Percentiles rank a stretch among this genome's conserved stretches.
Conservation (phyloP, 768 basidiomycete species). For the Naganishia vaughanmartiniae region DNA sequence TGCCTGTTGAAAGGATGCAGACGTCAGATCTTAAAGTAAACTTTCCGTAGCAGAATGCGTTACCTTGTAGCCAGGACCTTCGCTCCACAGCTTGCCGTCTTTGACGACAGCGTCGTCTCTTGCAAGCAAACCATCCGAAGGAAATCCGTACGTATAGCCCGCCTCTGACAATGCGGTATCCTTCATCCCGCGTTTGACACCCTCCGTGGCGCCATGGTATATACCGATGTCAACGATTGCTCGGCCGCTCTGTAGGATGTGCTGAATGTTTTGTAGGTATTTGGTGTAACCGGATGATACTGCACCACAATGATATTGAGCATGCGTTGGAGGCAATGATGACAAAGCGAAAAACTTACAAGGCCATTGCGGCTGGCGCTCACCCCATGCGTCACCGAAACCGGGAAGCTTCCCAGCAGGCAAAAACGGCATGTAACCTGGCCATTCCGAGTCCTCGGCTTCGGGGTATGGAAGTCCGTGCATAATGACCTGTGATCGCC, state of each 20-base stretch:
- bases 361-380: conserved; percentile 12
- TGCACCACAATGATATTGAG: background rate
- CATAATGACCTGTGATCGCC: conserved; percentile 4
- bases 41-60: background rate
- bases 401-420: conserved; percentile 1
- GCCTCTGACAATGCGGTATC: conserved; percentile 5
- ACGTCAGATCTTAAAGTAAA: background rate
- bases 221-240: conserved; percentile 8
- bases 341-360: background rate
- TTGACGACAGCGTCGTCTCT: background rate
- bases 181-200: conserved; percentile 11
- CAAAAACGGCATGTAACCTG: conserved; percentile 18
- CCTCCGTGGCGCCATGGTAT: conserved; percentile 4
- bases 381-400: conserved; percentile 15
- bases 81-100: background rate
- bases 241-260: background rate
- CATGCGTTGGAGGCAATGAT: background rate
- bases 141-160: conserved; percentile 15
- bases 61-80: background rate
- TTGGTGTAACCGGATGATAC: background rate
- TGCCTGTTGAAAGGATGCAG: background rate
- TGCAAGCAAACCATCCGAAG: conserved; percentile 1
- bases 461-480: conserved; percentile 7
- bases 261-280: background rate
- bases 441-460: conserved; percentile 4